Evolutionary conservation across 148 eudicot species (phyloP), one percentile per base, ranked within the genome.

Genomic region (Euryodendron excelsum): DNA sequence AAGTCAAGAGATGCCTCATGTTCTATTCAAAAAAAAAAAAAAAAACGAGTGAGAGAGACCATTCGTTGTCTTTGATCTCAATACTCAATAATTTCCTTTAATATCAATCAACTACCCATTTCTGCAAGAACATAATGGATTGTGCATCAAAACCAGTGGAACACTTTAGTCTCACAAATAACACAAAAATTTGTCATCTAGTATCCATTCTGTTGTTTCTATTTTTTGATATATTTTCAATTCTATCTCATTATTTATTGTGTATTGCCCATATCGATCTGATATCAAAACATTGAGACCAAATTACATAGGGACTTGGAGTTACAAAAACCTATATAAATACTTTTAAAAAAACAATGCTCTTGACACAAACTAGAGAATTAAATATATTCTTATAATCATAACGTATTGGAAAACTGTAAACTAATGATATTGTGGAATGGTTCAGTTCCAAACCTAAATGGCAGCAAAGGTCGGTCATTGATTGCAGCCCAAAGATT

Each of bases 401-500:
- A 59, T 21, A 20, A 74, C 2, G 8, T 31, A 33, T n/a, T 11
- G 31, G 20, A 34, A 58, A 37, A 73, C 1, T n/a, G 64, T n/a
- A 56, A 62, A 39, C 8, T 10, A 59, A 74, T 23, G n/a, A 50
- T 30, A 25, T 9, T 28, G 60, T 3, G 31, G 11, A 27, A 28
- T 18, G 33, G 1, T 45, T 76, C 44, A 75, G 72, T 53, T 81
- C 58, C 87, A 34, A 75, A 96, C 99, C 99, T 96, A 83, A 96
- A 96, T 63, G 99, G 98, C 48, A 92, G 79, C 70, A 96, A 88
- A 72, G 95, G 99, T 25, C 97, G 88, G 50, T 85, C 88, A 82
- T 96, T 96, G 78, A 96, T 96, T 77, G 98, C 97, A 72, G 99
- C 98, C 99, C 99, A 96, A 45, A 96, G 78, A 85, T 96, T 96